These are phyloP conservation scores for Euphrasia confusa DNA, from an alignment of 257 asterid species.

Conservation along the genomic window DNA sequence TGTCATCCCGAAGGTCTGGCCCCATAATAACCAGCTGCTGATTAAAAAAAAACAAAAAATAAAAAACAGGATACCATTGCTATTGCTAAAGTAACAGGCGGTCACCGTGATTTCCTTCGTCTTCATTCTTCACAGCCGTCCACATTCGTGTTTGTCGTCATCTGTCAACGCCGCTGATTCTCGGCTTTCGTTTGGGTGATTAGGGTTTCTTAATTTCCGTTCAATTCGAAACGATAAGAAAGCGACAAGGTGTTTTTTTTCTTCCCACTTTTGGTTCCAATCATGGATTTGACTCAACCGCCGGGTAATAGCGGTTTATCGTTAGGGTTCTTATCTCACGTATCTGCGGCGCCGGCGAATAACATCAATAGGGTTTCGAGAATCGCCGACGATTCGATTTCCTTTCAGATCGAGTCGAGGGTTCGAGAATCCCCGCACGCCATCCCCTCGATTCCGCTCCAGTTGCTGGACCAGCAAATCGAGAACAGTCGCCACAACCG, in stretches of 20 bases:
- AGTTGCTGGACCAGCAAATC: conserved; percentile 52
- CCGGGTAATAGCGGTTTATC: conserved; percentile 42
- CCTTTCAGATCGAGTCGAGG: conserved; percentile 56
- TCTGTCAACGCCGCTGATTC: conserved; percentile 23
- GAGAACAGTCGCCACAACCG: conserved; percentile 27
- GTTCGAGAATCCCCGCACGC: conserved; percentile 28
- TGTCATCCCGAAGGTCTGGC: too few species aligned
- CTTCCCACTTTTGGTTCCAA: not conserved
- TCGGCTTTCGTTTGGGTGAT: not conserved
- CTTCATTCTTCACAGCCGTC: not conserved
- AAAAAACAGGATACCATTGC: not conserved
- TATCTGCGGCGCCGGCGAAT: conserved; percentile 21
- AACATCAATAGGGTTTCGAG: conserved; percentile 26
- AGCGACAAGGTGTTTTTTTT: not conserved
- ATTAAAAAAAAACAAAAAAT: too few species aligned
- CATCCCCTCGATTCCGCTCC: conserved; percentile 50
- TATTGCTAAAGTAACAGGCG: not conserved
- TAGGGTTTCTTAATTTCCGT: conserved; percentile 5
- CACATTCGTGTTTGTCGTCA: conserved; percentile 4
- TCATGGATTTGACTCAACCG: conserved; percentile 58
- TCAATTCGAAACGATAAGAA: not conserved
- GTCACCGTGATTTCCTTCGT: not conserved
- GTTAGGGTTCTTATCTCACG: conserved; percentile 53
- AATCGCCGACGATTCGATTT: conserved; percentile 40
- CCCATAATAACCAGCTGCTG: too few species aligned